Conservation (phyloP, 768 basidiomycete genomes). For the Roridomyces roridus region DNA sequence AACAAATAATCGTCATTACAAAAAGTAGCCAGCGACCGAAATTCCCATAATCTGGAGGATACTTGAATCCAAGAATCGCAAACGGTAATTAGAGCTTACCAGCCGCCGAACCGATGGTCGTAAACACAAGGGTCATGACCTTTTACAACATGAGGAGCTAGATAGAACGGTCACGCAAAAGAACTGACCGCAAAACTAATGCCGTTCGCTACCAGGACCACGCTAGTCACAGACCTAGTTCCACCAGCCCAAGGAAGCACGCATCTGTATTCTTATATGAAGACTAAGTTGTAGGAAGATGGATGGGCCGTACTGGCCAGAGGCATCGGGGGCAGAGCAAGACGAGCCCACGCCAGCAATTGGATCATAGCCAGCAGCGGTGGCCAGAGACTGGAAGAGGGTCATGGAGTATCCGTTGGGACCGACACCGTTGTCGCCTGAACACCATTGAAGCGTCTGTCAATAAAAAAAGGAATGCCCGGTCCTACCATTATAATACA, state of each 20-base stretch:
- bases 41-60: conserved; percentile 59
- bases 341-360: conserved; percentile 71
- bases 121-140: conserved; percentile 85
- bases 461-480: conserved; percentile 65
- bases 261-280: conserved; percentile 40
- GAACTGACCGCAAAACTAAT: conserved; percentile 72
- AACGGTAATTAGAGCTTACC: conserved; percentile 28
- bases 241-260: conserved; percentile 80
- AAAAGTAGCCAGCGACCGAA: conserved; percentile 85
- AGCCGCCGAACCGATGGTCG: conserved; percentile 76
- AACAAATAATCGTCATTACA: conserved; percentile 73
- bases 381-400: conserved; percentile 74
- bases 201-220: conserved; percentile 81
- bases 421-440: conserved; percentile 55
- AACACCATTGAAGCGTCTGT: background rate
- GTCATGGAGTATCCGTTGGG: conserved; percentile 75
- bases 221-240: conserved; percentile 74
- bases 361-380: conserved; percentile 78
- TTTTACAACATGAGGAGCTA: conserved; percentile 26
- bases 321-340: conserved; percentile 60
- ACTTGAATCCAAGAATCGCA: background rate
- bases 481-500: conserved; percentile 78
- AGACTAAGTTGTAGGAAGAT: too few relatives aligned
- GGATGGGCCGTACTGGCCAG: conserved; percentile 47
- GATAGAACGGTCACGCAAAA: background rate